Percentiles rank a stretch among this genome's conserved stretches.
Conservation (phyloP, 805 yeast species). For the Saccharomyces jurei region DNA sequence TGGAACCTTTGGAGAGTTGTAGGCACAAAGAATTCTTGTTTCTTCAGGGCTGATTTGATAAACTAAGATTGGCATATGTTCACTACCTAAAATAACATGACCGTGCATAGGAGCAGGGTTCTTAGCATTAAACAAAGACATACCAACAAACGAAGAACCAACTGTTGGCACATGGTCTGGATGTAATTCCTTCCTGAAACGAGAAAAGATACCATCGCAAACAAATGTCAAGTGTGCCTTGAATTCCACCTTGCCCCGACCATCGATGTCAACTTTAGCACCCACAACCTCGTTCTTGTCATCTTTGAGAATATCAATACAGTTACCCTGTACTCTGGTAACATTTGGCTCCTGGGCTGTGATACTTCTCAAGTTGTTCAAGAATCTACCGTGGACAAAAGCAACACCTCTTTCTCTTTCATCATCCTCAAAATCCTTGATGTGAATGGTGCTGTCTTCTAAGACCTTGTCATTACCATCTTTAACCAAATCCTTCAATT, state of each 20-base stretch:
- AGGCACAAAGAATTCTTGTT: slow-evolving; percentile 85
- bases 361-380: slow-evolving; percentile 65
- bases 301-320: slow-evolving; percentile 54
- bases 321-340: slow-evolving; percentile 75
- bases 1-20: slow-evolving; percentile 67
- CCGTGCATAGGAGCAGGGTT: slow-evolving; percentile 74
- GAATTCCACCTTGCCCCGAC: slow-evolving; percentile 37
- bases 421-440: slow-evolving; percentile 49
- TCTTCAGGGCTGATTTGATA: slow-evolving; percentile 80
- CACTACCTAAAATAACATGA: slow-evolving; percentile 73
- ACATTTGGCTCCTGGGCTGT: slow-evolving; percentile 66
- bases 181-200: slow-evolving; percentile 69
- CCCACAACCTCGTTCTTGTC: slow-evolving; percentile 59
- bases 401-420: slow-evolving; percentile 66
- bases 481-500: slow-evolving; percentile 48
- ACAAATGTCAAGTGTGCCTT: slow-evolving; percentile 60
- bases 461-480: slow-evolving; percentile 50
- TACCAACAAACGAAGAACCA: slow-evolving; percentile 81
- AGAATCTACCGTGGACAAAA: slow-evolving; percentile 87
- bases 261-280: slow-evolving; percentile 49
- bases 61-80: slow-evolving; percentile 78
- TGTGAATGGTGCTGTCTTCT: slow-evolving; percentile 43
- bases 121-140: slow-evolving; percentile 65
- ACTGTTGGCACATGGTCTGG: slow-evolving; percentile 55
- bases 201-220: slow-evolving; percentile 93